Evolutionary conservation across 208 protist genomes (phyloP), one percentile per base, ranked within the genome.

Genomic region (Crithidia bombi): DNA sequence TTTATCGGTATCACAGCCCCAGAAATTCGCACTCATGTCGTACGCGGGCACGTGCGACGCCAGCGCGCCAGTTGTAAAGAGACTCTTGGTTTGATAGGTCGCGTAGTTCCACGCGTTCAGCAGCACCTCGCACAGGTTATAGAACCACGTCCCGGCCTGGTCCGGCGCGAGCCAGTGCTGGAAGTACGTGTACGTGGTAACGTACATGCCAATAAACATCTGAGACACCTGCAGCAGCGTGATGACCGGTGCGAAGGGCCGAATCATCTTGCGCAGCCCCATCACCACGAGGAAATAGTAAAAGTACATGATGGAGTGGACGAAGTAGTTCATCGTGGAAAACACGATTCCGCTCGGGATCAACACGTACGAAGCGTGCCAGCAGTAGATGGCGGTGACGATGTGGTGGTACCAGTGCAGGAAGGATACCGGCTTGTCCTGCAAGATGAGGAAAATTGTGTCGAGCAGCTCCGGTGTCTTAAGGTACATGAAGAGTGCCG

Each of bases 291-390:
- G 61, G 51, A 84, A 81, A 70, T 97, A 98, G 80, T 98, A 98
- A 4, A 88, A 87, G 81, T 98, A 98, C 95, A 98, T 98, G 81
- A 98, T 83, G 19, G 88, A 73, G 79, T 98, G 96, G 19, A 98
- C 94, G 28, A 65, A 78, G 76, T 93, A 90, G 73, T 98, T 98
- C 88, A 98, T 94, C 12, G 85, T 69, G 23, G 86, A 84, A 70
- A 73, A 58, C 21, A 81, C 86, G 68, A 83, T 83, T 32, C 76
- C 69, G 62, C 73, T 76, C 14, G 73, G 73, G 19, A 86, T 84
- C 0, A 66, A 55, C 19, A 63, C 36, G 51, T 75, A 65, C 7
- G 81, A 92, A 0, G 90, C 83, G 57, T 91, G 77, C 93, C 91
- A 98, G 71, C 85, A 96, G 79, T 90, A 98, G 30, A 97, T 69